Evolutionary conservation across 1,139 yeast species (phyloP).

Genomic region (Suhomyces coccinellae): DNA sequence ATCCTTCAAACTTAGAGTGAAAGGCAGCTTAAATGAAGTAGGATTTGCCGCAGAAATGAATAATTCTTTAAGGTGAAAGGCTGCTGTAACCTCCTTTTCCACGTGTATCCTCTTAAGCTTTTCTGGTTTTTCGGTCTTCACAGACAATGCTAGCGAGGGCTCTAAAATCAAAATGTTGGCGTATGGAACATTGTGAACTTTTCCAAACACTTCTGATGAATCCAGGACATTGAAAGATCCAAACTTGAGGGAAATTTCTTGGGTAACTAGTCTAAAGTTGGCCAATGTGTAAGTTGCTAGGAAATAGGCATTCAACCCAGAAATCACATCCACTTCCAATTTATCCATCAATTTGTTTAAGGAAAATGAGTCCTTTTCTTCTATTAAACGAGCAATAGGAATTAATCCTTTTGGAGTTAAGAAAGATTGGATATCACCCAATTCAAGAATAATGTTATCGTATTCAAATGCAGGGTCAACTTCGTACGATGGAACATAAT

Average conservation of each 20-base stretch:
- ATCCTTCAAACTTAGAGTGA: slow-evolving; percentile 26
- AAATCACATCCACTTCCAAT: slow-evolving; percentile 62
- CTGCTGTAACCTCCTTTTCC: slow-evolving; percentile 21
- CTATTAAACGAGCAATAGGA: slow-evolving; percentile 30
- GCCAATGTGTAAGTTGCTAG: slow-evolving; percentile 37
- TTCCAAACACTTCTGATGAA: slow-evolving; percentile 19
- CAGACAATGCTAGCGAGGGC: slow-evolving; percentile 40
- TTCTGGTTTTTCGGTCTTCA: slow-evolving; percentile 11
- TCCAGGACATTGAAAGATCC: slow-evolving; percentile 33
- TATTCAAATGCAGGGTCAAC: slow-evolving; percentile 50
- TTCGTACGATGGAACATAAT: slow-evolving; percentile 42
- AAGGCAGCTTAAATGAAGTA: slow-evolving; percentile 23
- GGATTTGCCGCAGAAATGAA: slow-evolving; percentile 28
- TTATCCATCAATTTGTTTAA: slow-evolving; percentile 58
- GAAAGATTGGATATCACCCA: slow-evolving; percentile 45
- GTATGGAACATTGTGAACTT: slow-evolving; percentile 22
- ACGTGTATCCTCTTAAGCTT: slow-evolving; percentile 3
- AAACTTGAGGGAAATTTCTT: slow-evolving; percentile 46
- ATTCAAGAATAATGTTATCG: slow-evolving; percentile 54
- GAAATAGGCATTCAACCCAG: slow-evolving; percentile 38
- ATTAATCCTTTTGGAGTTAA: slow-evolving; percentile 39
- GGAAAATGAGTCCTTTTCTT: slow-evolving; percentile 37
- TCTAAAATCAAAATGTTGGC: slow-evolving; percentile 32
- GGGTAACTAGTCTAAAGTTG: slow-evolving; percentile 54
- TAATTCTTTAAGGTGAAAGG: slow-evolving; percentile 36